phyloP scores from a whole-genome alignment of 805 yeast genomes.

The Ascoidea asiatica region DNA sequence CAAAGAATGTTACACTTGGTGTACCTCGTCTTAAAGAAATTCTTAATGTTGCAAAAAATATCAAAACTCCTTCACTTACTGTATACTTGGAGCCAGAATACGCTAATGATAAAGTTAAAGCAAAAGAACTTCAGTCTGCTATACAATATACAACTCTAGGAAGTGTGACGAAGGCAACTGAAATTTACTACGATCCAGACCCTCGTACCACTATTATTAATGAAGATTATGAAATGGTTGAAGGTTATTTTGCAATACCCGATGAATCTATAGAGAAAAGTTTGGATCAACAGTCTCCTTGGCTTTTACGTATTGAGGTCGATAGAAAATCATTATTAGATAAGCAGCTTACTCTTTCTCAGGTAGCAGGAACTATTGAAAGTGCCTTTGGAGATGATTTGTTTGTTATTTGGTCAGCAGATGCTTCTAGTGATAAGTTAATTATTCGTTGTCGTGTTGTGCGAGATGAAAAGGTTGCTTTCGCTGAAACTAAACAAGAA shows the following conservation, averaged over 20 bases:
- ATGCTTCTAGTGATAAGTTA: slow-evolving; percentile 82
- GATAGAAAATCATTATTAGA: slow-evolving; percentile 99
- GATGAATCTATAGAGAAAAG: slow-evolving; percentile 95
- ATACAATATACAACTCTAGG: slow-evolving; percentile 92
- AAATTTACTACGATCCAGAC: slow-evolving; percentile 95
- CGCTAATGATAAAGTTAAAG: slow-evolving; percentile 82
- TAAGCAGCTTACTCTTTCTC: slow-evolving; percentile 94
- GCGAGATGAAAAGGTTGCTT: slow-evolving; percentile 74
- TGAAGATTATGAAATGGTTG: slow-evolving; percentile 95
- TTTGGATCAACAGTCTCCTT: slow-evolving; percentile 90
- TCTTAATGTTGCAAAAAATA: slow-evolving; percentile 94
- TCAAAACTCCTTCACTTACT: slow-evolving; percentile 98
- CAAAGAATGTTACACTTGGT: slow-evolving; percentile 92
- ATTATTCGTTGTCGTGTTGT: slow-evolving; percentile 97
- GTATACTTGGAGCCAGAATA: slow-evolving; percentile 76
- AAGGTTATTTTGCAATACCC: slow-evolving; percentile 93
- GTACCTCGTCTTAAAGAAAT: slow-evolving; percentile 97
- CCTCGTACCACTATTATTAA: slow-evolving; percentile 94
- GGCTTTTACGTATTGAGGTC: slow-evolving; percentile 91
- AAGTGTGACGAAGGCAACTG: slow-evolving; percentile 95
- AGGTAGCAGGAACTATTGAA: slow-evolving; percentile 91
- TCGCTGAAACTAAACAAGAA: slow-evolving; percentile 93
- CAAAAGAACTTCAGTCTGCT: slow-evolving; percentile 90
- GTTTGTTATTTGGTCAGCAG: slow-evolving; percentile 98
- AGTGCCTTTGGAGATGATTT: slow-evolving; percentile 89